These are phyloP conservation scores for Daedalea quercina DNA, from an alignment of 768 basidiomycete genomes.

Conservation along the genomic window DNA sequence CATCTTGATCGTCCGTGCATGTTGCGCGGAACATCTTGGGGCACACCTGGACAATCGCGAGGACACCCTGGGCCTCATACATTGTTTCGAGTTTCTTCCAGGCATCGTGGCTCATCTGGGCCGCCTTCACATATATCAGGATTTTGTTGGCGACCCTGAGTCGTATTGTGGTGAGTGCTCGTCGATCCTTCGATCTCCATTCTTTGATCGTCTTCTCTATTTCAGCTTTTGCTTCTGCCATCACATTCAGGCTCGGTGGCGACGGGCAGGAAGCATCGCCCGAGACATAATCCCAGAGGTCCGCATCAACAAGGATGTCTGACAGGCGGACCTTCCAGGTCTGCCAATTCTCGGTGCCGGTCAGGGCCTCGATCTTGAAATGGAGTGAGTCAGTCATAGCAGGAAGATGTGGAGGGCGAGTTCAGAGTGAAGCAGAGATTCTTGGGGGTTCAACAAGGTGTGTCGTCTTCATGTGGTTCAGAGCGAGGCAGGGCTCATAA, in stretches of 20 bases:
- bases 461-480: no score
- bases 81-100: slow-evolving; percentile 25
- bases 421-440: neutral
- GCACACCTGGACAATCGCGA: slow-evolving; percentile 20
- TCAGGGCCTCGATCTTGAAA: slow-evolving; percentile 3
- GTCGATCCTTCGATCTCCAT: slow-evolving; percentile 25
- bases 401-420: no score
- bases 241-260: neutral
- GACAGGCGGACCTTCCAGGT: slow-evolving; percentile 4
- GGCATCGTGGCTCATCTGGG: slow-evolving; percentile 19
- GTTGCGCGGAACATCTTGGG: slow-evolving; percentile 21
- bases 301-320: slow-evolving; percentile 1
- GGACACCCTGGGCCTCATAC: slow-evolving; percentile 23
- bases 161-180: slow-evolving; percentile 25
- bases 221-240: neutral
- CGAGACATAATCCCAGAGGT: slow-evolving; percentile 6
- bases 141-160: slow-evolving; percentile 21
- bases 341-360: slow-evolving; percentile 2
- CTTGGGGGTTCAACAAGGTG: no score
- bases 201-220: slow-evolving; percentile 8
- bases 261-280: neutral
- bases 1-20: slow-evolving; percentile 23
- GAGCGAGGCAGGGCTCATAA: neutral
- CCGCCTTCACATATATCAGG: slow-evolving; percentile 24
- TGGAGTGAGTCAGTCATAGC: neutral